Evolutionary conservation across 305 asterid species (phyloP), one percentile per base, ranked within the genome.

Genomic region (Striga hermonthica): DNA sequence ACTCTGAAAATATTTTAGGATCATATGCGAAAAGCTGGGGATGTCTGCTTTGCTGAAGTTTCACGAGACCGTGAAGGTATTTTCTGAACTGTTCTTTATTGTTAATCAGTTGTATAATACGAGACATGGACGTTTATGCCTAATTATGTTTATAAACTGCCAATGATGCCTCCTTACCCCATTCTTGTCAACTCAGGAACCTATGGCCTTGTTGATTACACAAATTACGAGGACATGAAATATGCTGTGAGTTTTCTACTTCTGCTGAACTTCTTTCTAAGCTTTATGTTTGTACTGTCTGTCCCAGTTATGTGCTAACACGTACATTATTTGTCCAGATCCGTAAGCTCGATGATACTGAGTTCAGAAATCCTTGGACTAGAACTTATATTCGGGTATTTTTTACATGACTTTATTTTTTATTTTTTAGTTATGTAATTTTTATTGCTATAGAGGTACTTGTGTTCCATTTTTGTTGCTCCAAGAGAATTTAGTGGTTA

Each of bases 1-100:
- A 50, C 16, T 22, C 31, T 58, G 62, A 64, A 60, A 62, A 64
- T 74, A 61, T 69, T 75, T 78, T 86, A 94, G 99, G 99, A 94
- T 86, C 99, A 88, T 65, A 94, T 94, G 98, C 95, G 99, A 57
- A 91, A 83, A 85, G 98, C 97, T 75, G 99, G 98, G 47, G 99
- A 94, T 76, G 98, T 94, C 71, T 94, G 97, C 76, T 94, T 94
- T 82, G 99, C 98, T 76, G 98, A 94, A 82, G 95, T 94, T 82
- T 81, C 89, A 56, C 91, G 95, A 67, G 99, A 91, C 72, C 76
- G 97, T 72, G 98, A 94, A 78, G 99, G 99, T 91, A 88, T 67
- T 62, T 22, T 22, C 31, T 22, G 31, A 22, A 22, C 31, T 22
- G 31, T 22, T 22, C 31, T 22, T 22, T 22, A 22, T 22, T 22